Conservation (phyloP, 2,329 filamentous ascomycete genomes). For the Aaosphaeria arxii region DNA sequence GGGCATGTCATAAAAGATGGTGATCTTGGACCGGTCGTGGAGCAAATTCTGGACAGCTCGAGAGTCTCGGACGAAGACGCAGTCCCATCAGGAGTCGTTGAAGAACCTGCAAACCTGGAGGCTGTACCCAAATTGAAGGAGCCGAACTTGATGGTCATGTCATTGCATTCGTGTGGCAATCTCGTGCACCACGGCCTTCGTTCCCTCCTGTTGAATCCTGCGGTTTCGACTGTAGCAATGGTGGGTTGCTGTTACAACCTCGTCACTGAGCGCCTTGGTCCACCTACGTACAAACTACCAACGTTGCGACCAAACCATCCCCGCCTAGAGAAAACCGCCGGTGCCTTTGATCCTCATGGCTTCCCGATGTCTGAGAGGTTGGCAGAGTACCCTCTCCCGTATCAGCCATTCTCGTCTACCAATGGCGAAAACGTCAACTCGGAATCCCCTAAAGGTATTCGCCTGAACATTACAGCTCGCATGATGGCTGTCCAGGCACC, state of each 20-base stretch:
- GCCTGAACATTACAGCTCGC: constrained; percentile 90
- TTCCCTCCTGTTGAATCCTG: constrained; percentile 78
- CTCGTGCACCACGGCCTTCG: constrained; percentile 92
- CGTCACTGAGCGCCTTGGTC: constrained; percentile 82
- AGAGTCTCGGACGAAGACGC: constrained; percentile 19
- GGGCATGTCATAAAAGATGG: constrained; percentile 72
- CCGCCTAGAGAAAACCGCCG: constrained; percentile 65
- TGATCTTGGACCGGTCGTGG: constrained; percentile 66
- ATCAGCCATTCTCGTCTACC: constrained; percentile 6
- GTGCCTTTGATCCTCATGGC: constrained; percentile 79
- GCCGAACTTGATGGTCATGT: constrained; percentile 74
- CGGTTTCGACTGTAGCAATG: constrained; percentile 86
- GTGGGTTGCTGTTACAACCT: constrained; percentile 99
- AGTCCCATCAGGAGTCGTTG: constrained; percentile 17
- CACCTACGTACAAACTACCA: constrained; percentile 81
- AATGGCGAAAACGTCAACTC: constrained; percentile 7
- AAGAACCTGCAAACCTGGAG: constrained; percentile 22
- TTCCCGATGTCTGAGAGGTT: constrained; percentile 87
- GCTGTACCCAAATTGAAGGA: constrained; percentile 27
- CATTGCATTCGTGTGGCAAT: constrained; percentile 95
- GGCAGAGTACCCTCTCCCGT: constrained; percentile 43
- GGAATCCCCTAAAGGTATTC: constrained; percentile 54
- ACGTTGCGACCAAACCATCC: constrained; percentile 71
- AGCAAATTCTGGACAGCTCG: constrained; percentile 54
- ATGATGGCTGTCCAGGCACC: constrained; percentile 99